Evolutionary conservation across 2,329 filamentous ascomycete genomes (phyloP).

Genomic region (Cercospora janseana): DNA sequence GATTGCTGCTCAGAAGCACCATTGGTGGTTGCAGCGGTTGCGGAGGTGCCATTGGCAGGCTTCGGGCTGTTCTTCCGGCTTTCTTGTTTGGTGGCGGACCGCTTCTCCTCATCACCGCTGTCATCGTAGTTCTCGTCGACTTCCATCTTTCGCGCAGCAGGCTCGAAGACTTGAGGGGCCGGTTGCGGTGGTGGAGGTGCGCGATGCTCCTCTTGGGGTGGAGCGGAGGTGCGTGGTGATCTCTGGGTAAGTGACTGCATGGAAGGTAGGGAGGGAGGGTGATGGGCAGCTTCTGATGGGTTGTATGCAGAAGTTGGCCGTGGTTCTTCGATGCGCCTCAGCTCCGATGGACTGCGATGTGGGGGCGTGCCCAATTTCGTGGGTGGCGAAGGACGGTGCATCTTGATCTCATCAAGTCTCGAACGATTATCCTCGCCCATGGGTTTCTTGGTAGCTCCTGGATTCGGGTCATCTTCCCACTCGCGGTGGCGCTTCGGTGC

Average conservation of each 20-base stretch:
- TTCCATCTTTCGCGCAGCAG: conserved; percentile 90
- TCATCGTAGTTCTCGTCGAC: conserved; percentile 98
- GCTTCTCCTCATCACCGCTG: conserved; percentile 78
- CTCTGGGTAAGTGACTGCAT: conserved; percentile 48
- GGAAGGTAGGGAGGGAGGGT: conserved; percentile 64
- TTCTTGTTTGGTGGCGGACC: conserved; percentile 44
- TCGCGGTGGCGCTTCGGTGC: conserved; percentile 83
- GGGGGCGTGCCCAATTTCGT: conserved; percentile 60
- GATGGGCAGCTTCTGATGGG: conserved; percentile 88
- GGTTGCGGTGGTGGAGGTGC: conserved; percentile 30
- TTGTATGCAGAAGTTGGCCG: conserved; percentile 71
- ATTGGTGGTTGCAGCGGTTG: conserved; percentile 15
- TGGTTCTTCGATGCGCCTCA: conserved; percentile 60
- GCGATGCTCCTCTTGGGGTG: conserved; percentile 46
- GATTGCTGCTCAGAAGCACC: conserved; percentile 22
- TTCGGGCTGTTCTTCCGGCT: conserved; percentile 47
- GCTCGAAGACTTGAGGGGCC: conserved; percentile 61
- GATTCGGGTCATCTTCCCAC: conserved; percentile 74
- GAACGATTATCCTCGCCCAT: conserved; percentile 84
- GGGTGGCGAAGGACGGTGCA: conserved; percentile 60
- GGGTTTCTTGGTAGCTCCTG: conserved; percentile 68
- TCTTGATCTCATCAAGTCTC: conserved; percentile 78
- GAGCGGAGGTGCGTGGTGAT: conserved; percentile 54
- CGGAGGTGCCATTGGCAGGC: conserved; percentile 27
- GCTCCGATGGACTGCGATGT: conserved; percentile 73